phyloP scores from a whole-genome alignment of 108 stramenopile species.

The Aurantiochytrium sp. region DNA sequence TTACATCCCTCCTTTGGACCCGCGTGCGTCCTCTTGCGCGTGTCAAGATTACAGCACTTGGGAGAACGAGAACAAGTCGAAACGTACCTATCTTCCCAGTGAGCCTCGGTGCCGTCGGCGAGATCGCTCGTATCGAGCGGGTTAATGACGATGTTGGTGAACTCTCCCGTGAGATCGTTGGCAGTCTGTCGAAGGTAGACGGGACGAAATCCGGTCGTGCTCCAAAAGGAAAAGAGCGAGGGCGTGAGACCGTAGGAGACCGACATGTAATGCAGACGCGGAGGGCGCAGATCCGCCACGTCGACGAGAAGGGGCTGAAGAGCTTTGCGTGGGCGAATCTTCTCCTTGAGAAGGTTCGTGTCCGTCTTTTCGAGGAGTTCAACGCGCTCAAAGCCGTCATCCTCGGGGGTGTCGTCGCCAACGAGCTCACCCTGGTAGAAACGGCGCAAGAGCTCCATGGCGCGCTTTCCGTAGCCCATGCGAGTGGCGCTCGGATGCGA shows the following conservation, averaged over 20 bases:
- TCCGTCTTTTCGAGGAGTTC: constrained; percentile 42
- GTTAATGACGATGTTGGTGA: constrained; percentile 82
- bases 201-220: constrained; percentile 70
- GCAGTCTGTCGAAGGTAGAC: constrained; percentile 93
- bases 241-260: constrained; percentile 88
- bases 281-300: constrained; percentile 67
- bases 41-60: too few species aligned
- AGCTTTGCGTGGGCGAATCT: constrained; percentile 78
- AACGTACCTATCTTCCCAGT: neutral
- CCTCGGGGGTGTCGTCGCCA: constrained; percentile 39
- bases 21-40: too few species aligned
- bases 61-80: too few species aligned
- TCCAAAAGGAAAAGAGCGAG: constrained; percentile 85
- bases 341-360: constrained; percentile 45
- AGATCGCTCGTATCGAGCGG: constrained; percentile 44
- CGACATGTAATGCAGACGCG: constrained; percentile 91
- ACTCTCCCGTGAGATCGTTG: constrained; percentile 95
- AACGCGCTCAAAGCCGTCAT: constrained; percentile 27
- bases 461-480: constrained; percentile 92
- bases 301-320: constrained; percentile 89
- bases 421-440: constrained; percentile 93
- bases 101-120: constrained; percentile 14
- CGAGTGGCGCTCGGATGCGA: constrained; percentile 89
- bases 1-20: too few species aligned
- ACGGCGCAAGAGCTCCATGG: constrained; percentile 71